Percentiles rank a stretch among this genome's conserved stretches.
These are phyloP conservation scores for Hyparrhenia diplandra DNA, from an alignment of 176 grass and related monocot genomes.

Conservation along the genomic window DNA sequence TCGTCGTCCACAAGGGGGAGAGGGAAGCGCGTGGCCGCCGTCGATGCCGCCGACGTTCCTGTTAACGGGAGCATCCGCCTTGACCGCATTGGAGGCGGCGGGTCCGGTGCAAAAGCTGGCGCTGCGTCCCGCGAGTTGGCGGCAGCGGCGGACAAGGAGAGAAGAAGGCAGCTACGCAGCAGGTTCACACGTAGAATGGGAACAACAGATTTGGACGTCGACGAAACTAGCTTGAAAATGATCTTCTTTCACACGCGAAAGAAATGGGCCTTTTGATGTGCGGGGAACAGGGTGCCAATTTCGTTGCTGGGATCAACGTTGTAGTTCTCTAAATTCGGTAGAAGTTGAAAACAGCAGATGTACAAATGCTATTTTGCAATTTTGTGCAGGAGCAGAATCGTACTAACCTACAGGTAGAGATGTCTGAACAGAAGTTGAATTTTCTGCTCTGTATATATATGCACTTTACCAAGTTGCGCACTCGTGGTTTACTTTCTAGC, in stretches of 20 bases:
- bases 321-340: background rate
- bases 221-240: background rate
- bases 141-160: slow-evolving; percentile 25
- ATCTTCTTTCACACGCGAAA: background rate
- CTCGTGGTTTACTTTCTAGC: background rate
- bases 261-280: background rate
- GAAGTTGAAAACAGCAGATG: background rate
- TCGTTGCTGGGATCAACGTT: background rate
- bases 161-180: slow-evolving; percentile 26
- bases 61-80: background rate
- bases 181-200: slow-evolving; percentile 35
- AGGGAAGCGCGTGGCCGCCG: slow-evolving; percentile 41
- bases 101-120: slow-evolving; percentile 19
- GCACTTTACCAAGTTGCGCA: background rate
- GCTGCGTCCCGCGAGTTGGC: slow-evolving; percentile 7
- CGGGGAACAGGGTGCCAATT: background rate
- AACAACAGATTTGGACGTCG: background rate
- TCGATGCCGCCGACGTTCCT: background rate
- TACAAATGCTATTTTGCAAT: background rate
- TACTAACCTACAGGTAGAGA: background rate
- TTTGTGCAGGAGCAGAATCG: background rate
- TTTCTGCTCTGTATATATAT: background rate
- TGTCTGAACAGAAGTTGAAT: background rate
- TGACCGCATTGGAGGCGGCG: slow-evolving; percentile 21
- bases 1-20: slow-evolving; percentile 33